These are phyloP conservation scores for Phytophthora boehmeriae DNA, from an alignment of 352 stramenopile species.

Conservation along the genomic window DNA sequence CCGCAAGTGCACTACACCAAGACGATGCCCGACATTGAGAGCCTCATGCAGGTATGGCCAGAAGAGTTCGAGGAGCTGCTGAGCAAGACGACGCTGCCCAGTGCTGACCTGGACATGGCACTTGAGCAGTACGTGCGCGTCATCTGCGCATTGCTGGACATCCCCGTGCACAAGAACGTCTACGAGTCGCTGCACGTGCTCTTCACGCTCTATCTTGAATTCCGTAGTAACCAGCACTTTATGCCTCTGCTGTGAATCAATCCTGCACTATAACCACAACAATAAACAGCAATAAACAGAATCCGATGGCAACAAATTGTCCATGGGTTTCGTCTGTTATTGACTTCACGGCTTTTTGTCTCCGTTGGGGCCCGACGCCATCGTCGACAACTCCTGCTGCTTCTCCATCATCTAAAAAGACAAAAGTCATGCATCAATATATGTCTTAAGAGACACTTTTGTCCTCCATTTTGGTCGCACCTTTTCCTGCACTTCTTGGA, in stretches of 20 bases:
- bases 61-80: conserved; percentile 88
- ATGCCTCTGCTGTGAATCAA: conserved; percentile 49
- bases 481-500: conserved; percentile 82
- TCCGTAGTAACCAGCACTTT: conserved; percentile 94
- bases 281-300: too few species aligned
- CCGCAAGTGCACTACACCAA: conserved; percentile 94
- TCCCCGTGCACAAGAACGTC: conserved; percentile 95
- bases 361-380: conserved; percentile 7
- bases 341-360: conserved; percentile 29
- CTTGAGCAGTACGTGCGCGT: conserved; percentile 94
- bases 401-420: conserved; percentile 59
- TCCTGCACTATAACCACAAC: too few species aligned
- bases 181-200: conserved; percentile 95
- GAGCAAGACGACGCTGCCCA: conserved; percentile 70
- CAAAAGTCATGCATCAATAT: not conserved
- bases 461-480: conserved; percentile 18
- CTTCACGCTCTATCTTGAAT: conserved; percentile 94
- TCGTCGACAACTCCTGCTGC: conserved; percentile 41
- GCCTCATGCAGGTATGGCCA: conserved; percentile 93
- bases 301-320: too few species aligned
- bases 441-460: not conserved
- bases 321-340: not conserved
- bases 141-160: conserved; percentile 94
- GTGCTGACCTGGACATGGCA: conserved; percentile 89
- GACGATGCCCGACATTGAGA: conserved; percentile 95